Evolutionary conservation across 371 early-diverging fungal genomes (phyloP).

Genomic region (Basidiobolus meristosporus): DNA sequence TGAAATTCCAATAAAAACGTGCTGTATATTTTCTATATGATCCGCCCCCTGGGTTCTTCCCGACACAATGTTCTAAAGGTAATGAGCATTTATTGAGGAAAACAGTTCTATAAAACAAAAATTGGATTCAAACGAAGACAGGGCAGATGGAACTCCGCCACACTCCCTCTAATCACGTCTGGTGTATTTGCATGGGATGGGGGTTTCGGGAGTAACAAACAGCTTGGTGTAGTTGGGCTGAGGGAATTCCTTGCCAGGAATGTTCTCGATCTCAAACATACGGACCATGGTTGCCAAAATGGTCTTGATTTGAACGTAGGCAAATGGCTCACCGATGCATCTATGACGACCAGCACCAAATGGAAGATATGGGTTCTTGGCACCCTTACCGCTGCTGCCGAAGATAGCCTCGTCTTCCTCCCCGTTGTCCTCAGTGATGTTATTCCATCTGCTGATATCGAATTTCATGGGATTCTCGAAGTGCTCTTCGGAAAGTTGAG

Average conservation of each 20-base stretch:
- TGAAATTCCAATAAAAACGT: too few relatives aligned
- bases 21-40: too few relatives aligned
- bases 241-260: slow-evolving; percentile 52
- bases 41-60: too few relatives aligned
- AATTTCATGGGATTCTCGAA: slow-evolving; percentile 64
- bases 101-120: too few relatives aligned
- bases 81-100: too few relatives aligned
- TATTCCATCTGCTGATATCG: slow-evolving; percentile 64
- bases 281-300: slow-evolving; percentile 63
- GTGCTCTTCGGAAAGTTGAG: slow-evolving; percentile 53
- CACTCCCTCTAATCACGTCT: too few relatives aligned
- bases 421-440: slow-evolving; percentile 9
- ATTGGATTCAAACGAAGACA: too few relatives aligned
- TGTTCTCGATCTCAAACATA: slow-evolving; percentile 42
- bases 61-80: too few relatives aligned
- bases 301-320: slow-evolving; percentile 88
- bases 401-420: too few relatives aligned
- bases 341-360: slow-evolving; percentile 97
- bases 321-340: slow-evolving; percentile 95
- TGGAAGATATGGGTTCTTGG: slow-evolving; percentile 74
- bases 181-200: not conserved
- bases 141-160: too few relatives aligned
- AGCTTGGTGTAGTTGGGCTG: slow-evolving; percentile 72
- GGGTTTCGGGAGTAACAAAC: slow-evolving; percentile 32
- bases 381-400: too few relatives aligned